Evolutionary conservation across 495 filamentous ascomycete genomes (phyloP), one percentile per base, ranked within the genome.

Genomic region (Neurospora sp.): DNA sequence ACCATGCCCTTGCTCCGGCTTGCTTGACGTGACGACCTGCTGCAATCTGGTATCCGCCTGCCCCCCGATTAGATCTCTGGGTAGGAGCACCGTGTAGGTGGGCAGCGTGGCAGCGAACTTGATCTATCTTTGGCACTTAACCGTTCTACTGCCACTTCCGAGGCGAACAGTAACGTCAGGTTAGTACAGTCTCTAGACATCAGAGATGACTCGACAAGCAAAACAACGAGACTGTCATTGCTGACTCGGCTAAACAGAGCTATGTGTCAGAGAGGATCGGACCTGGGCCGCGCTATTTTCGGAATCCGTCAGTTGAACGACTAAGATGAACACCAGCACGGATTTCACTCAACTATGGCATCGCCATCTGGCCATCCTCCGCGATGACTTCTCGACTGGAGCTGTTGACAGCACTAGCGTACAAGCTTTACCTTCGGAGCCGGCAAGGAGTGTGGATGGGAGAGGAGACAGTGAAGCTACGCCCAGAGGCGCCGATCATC

Each of bases 291-390:
- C 44, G 44, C 44, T 48, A 10, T 48, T 48, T 9, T 59, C 12
- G 48, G 22, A 59, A 5, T 20, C 8, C 1, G 4, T 27, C 20
- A 27, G 53, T 8, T 8, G 4, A 16, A 35, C 6, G 6, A 3
- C 27, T 14, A 61, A 44, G 8, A 73, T 70, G 20, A 45, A 73
- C 20, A 40, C 22, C 61, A 70, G 69, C 41, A 72, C 70, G 8
- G 74, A 78, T n/a, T 72, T 76, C 27, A 69, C 71, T 12, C 68
- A 73, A 2, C 70, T 73, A 14, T 76, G 76, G 76, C 70, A 73
- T 22, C 68, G 76, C 12, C 76, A 78, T 38, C 14, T 76, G 14
- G 61, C 59, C 9, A 70, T 5, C 41, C 70, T 75, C 7, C 53
- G 75, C 4, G 40, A 74, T 44, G 71, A 75, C 40, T 74, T 76